Percentiles rank a stretch among this genome's conserved stretches.
phyloP scores from a whole-genome alignment of 306 rosid genomes.

The Malus orientalis region DNA sequence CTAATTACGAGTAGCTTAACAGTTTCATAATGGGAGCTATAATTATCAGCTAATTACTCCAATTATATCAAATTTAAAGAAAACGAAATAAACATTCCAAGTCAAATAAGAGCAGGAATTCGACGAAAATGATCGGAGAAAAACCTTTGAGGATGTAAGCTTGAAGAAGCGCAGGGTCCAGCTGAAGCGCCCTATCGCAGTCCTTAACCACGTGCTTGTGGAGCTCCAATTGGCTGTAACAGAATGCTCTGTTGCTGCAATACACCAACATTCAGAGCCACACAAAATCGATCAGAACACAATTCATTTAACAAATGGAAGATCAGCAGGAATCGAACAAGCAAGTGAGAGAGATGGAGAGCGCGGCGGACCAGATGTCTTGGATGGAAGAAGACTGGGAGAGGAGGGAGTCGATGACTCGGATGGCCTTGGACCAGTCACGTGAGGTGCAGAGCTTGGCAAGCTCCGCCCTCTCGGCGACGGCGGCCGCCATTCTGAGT shows the following conservation, averaged over 20 bases:
- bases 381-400: conserved; percentile 54
- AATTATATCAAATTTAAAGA: not conserved
- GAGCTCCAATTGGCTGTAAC: conserved; percentile 87
- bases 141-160: conserved; percentile 83
- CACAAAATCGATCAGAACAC: conserved; percentile 9
- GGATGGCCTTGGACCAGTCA: conserved; percentile 95
- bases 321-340: conserved; percentile 11
- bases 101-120: conserved; percentile 8
- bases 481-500: conserved; percentile 42
- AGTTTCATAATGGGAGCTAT: not conserved
- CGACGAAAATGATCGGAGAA: not conserved
- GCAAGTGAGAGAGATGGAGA: not conserved
- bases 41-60: not conserved
- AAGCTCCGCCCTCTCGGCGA: conserved; percentile 64
- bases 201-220: conserved; percentile 91
- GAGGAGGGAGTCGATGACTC: conserved; percentile 76
- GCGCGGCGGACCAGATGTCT: conserved; percentile 60
- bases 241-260: conserved; percentile 85
- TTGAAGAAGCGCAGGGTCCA: conserved; percentile 64
- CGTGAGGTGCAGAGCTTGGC: conserved; percentile 71
- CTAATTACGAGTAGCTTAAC: not conserved
- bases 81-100: not conserved
- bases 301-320: not conserved
- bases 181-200: conserved; percentile 81
- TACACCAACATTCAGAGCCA: conserved; percentile 10